These are phyloP conservation scores for Avena insularis DNA, from an alignment of 176 grass and related monocot species.

Conservation along the genomic window DNA sequence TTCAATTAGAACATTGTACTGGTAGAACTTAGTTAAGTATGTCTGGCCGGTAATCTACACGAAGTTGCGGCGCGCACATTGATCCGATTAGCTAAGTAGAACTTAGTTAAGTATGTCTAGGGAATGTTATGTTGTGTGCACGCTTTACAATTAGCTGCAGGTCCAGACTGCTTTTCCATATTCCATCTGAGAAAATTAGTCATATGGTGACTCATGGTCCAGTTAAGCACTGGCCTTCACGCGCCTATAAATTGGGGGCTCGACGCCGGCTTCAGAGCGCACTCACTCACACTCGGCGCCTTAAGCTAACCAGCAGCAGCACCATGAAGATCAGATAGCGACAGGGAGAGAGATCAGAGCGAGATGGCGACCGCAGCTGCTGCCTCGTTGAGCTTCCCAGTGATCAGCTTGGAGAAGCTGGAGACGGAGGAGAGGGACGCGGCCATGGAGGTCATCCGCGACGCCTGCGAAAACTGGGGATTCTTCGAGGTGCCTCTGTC, in stretches of 20 bases:
- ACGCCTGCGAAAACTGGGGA: constrained; percentile 99
- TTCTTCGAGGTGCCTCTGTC: constrained; percentile 80
- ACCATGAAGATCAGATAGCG: neutral
- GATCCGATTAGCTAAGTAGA: neutral
- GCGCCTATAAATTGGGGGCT: constrained; percentile 66
- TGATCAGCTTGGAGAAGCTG: constrained; percentile 85
- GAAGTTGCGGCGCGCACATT: neutral
- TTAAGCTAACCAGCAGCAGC: constrained; percentile 10
- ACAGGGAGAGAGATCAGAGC: neutral
- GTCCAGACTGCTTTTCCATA: neutral
- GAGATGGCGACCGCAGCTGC: constrained; percentile 30
- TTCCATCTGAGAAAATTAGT: neutral
- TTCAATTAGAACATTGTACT: no score
- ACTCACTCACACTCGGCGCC: neutral
- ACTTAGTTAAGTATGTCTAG: no score
- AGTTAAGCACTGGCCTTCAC: neutral
- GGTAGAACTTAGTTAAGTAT: neutral
- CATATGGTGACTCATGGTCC: neutral
- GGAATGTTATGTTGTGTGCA: neutral
- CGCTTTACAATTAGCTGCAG: neutral
- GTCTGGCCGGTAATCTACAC: neutral
- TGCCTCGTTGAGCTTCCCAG: constrained; percentile 61
- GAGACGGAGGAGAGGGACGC: constrained; percentile 53
- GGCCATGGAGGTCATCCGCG: constrained; percentile 68
- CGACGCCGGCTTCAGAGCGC: constrained; percentile 28